Percentiles rank a stretch among this genome's conserved stretches.
These are phyloP conservation scores for Marsdenia floribunda DNA, from an alignment of 257 asterid species.

Conservation along the genomic window DNA sequence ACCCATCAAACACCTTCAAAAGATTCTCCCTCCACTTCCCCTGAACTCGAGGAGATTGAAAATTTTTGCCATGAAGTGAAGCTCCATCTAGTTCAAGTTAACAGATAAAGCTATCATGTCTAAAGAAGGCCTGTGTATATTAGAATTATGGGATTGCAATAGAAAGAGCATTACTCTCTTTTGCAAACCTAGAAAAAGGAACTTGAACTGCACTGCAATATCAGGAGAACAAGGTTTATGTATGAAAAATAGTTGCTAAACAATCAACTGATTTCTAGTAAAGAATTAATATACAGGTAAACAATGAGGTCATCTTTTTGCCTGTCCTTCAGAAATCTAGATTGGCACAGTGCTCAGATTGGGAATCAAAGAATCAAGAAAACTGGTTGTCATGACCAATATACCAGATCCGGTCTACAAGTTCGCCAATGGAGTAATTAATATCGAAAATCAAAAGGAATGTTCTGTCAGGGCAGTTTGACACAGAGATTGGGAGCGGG, in stretches of 20 bases:
- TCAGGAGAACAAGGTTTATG: not conserved
- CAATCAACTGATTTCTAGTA: no score
- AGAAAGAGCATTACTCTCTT: not conserved
- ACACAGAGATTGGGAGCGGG: not conserved
- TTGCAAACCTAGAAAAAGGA: not conserved
- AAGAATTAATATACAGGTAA: not conserved
- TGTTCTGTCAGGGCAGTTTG: not conserved
- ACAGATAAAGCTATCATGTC: not conserved
- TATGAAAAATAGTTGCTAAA: not conserved
- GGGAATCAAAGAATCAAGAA: not conserved
- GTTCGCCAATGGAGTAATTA: not conserved
- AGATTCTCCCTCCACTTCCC: no score
- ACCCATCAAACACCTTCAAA: no score
- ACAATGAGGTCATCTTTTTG: not conserved
- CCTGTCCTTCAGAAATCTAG: not conserved
- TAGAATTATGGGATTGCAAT: not conserved
- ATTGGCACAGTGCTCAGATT: not conserved
- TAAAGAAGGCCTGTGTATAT: not conserved
- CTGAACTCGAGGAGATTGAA: no score
- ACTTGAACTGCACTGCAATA: not conserved
- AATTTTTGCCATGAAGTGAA: no score
- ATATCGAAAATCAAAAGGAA: not conserved
- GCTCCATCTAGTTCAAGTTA: no score
- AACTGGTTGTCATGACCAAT: not conserved
- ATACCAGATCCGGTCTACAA: not conserved